phyloP scores from a whole-genome alignment of 1,284 basidiomycete genomes.

The Leccinum solheimii region DNA sequence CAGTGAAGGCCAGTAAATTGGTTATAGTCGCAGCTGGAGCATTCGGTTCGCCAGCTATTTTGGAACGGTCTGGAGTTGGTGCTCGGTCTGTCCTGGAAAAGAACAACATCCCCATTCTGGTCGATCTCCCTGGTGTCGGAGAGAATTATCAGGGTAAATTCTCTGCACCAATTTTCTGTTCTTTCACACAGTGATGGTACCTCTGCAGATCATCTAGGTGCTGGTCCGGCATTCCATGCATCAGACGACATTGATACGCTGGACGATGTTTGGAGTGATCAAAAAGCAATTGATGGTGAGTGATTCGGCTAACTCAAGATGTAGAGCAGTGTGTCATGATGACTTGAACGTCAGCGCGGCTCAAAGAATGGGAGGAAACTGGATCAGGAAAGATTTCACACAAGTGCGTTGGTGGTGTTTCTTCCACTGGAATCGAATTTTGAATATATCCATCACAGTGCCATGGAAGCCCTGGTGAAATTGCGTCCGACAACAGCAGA shows the following conservation, averaged over 20 bases:
- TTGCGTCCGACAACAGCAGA: constrained; percentile 40
- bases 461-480: constrained; percentile 40
- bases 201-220: not conserved
- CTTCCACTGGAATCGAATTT: not conserved
- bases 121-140: constrained; percentile 60
- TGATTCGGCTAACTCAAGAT: not conserved
- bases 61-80: constrained; percentile 58
- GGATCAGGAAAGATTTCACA: not conserved
- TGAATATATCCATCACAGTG: constrained; percentile 28
- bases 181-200: not conserved
- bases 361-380: not conserved
- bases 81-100: constrained; percentile 40
- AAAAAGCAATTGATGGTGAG: not conserved
- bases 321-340: not conserved
- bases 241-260: not conserved
- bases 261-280: not conserved
- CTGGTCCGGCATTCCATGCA: not conserved
- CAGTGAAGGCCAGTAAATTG: constrained; percentile 42
- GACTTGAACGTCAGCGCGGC: not conserved
- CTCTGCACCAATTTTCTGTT: not conserved
- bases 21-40: constrained; percentile 53
- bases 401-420: not conserved
- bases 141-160: constrained; percentile 51
- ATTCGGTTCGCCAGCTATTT: constrained; percentile 55
- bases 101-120: constrained; percentile 39